Base-by-base conservation (phyloP, 2,329 filamentous ascomycete species). In the Curvularia sp. region DNA sequence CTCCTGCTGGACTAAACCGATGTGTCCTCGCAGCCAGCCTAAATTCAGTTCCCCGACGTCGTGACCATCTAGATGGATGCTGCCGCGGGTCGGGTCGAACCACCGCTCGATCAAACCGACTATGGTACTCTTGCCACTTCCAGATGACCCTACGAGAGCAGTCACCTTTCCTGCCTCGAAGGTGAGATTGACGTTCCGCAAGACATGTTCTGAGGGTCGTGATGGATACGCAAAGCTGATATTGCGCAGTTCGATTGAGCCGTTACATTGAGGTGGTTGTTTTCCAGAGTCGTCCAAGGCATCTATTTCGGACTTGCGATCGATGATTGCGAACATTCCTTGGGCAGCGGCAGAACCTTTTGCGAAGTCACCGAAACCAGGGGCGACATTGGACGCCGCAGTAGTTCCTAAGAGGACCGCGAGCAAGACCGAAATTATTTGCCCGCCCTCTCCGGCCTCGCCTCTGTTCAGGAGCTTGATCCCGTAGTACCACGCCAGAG, bases 21-120 rank as follows among this genome's bases (percentile, higher is more conserved):
- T 80, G 54, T 81, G 78, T 6, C 75, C 74, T 47, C 81, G 71
- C 74, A 77, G 81, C 79, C 80, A 80, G 52, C 77, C 76, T 27
- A 78, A 41, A 50, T 78, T 75, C 12, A 77, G 65, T 7, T 69
- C 50, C 4, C 53, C 63, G 7, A 78, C 49, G 39, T 76, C 60
- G 5, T 59, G 65, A 3, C 50, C 57, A 3, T 75, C 76, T 43
- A 75, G 62, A 19, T 41, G 57, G 10, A 78, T 65, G 3, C 57
- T 55, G 8, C 76, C 72, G 1, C 68, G 67, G 18, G 61, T 49
- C 13, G 89, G 79, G 1, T 86, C 84, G 70, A 92, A 92, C 88
- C 89, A 92, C 34, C 89, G 80, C 69, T 92, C 87, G 3, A 92
- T 79, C 3, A 93, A 77, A 0, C 87, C 88, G 0, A 92, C 85